A percentile compares a stretch with the other conserved stretches of the same genome.
Evolutionary conservation across 495 filamentous ascomycete genomes (phyloP).

Genomic region (Trichoderma parareesei): DNA sequence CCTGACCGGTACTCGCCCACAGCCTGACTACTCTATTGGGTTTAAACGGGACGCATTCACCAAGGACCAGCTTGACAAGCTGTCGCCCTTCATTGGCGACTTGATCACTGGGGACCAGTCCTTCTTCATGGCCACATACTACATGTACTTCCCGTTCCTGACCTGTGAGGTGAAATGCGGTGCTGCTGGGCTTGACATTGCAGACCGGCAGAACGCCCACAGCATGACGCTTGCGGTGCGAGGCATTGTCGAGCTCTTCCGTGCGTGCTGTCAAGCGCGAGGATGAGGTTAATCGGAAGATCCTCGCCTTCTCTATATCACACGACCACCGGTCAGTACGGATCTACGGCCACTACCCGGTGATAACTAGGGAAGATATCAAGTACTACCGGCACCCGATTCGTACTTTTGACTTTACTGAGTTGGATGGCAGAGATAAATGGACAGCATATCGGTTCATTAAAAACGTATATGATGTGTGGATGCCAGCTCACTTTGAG

Average conservation of each 20-base stretch:
- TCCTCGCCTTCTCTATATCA: conserved; percentile 39
- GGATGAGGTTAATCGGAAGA: conserved; percentile 30
- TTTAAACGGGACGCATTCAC: conserved; percentile 35
- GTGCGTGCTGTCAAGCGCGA: conserved; percentile 21
- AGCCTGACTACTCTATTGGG: conserved; percentile 39
- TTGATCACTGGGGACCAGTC: conserved; percentile 18
- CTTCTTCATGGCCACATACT: conserved; percentile 30
- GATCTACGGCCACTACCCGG: conserved; percentile 29
- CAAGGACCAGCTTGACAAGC: conserved; percentile 30
- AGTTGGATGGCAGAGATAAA: conserved; percentile 14
- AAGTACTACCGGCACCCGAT: conserved; percentile 25
- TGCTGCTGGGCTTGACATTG: neutral
- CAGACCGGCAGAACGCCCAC: neutral
- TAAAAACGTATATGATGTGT: conserved; percentile 35
- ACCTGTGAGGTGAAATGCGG: conserved; percentile 24
- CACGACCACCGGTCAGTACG: conserved; percentile 31
- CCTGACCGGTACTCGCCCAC: conserved; percentile 25
- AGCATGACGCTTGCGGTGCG: conserved; percentile 31
- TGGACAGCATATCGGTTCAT: conserved; percentile 19
- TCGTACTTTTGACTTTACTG: conserved; percentile 5
- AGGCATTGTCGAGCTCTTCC: conserved; percentile 28
- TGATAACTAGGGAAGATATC: conserved; percentile 24
- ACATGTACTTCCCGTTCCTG: conserved; percentile 37
- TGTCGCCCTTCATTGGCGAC: conserved; percentile 30
- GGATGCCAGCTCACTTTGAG: conserved; percentile 32